Evolutionary conservation across 2,329 filamentous ascomycete species (phyloP), one percentile per base, ranked within the genome.

Genomic region (Teratosphaeriaceae sp.): DNA sequence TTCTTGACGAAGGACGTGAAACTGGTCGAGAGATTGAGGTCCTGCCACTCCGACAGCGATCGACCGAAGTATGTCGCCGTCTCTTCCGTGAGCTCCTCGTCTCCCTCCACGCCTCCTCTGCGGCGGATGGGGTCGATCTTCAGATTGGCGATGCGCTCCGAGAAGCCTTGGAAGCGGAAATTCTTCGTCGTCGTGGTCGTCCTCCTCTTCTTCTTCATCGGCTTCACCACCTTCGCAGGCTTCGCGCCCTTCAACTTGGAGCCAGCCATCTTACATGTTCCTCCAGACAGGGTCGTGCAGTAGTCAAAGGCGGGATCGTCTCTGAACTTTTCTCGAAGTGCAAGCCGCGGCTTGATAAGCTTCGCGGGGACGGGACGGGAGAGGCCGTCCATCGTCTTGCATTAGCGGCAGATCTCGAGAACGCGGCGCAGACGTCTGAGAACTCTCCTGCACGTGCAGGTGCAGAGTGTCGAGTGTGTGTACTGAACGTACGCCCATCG

Each of bases 91-190:
- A 92, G 80, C 58, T 85, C 82, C 69, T 94, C 79, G 63, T 84
- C 84, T n/a, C 52, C 55, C 19, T 61, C 56, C 8, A 52, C 54
- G 40, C 53, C 45, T 66, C 88, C 86, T 57, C 94, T 84, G 68
- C 84, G 84, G 65, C 92, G 88, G 54, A 98, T 78, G 35, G 92
- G 92, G 59, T 98, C 90, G 68, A 98, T 83, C 67, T 87, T 92
- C 60, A 97, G 78, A 65, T 89, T 92, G 50, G 86, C 80, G 63
- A 97, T 86, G 65, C 94, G 92, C 61, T 83, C 79, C 46, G 84
- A 86, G 68, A 97, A 97, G 49, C 86, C 84, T 68, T 96, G 85
- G 79, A 88, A 97, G 62, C 86, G 78, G 68, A 96, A 87, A 40
- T 87, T 84, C 61, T 87, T 89, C 49, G 83, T 81, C 54, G 88